A percentile compares a stretch with the other conserved stretches of the same genome.
These are phyloP conservation scores for Metschnikowia lunata DNA, from an alignment of 805 yeast genomes.

Conservation along the genomic window DNA sequence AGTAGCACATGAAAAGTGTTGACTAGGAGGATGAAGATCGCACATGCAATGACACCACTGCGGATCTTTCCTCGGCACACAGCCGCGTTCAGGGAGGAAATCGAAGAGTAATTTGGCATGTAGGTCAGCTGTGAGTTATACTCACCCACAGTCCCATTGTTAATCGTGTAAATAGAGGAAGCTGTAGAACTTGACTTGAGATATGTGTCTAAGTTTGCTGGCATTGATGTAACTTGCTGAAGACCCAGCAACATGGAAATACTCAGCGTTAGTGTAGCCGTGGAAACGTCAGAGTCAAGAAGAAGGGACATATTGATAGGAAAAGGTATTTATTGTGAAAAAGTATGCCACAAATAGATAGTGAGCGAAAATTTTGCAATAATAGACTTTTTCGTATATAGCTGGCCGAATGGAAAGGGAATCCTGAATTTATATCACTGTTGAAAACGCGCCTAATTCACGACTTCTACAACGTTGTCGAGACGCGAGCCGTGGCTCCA, in stretches of 20 bases:
- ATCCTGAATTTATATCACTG: no score
- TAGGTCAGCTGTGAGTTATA: background rate
- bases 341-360: background rate
- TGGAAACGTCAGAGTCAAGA: constrained; percentile 11
- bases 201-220: constrained; percentile 1
- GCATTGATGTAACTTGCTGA: constrained; percentile 10
- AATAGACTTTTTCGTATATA: no score
- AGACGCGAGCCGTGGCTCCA: constrained; percentile 1
- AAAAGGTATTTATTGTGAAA: no score
- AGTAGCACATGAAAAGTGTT: no score
- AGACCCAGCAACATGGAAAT: constrained; percentile 15
- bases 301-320: constrained; percentile 13
- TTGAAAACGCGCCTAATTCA: no score
- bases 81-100: background rate
- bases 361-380: no score
- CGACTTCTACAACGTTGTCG: background rate
- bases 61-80: no score
- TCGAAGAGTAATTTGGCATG: background rate
- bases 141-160: background rate
- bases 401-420: no score
- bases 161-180: background rate
- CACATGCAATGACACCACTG: no score
- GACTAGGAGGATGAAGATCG: no score
- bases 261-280: constrained; percentile 5
- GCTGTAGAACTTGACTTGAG: background rate